Conservation (phyloP, 371 early-diverging fungal species). For the Basidiobolus meristosporus region DNA sequence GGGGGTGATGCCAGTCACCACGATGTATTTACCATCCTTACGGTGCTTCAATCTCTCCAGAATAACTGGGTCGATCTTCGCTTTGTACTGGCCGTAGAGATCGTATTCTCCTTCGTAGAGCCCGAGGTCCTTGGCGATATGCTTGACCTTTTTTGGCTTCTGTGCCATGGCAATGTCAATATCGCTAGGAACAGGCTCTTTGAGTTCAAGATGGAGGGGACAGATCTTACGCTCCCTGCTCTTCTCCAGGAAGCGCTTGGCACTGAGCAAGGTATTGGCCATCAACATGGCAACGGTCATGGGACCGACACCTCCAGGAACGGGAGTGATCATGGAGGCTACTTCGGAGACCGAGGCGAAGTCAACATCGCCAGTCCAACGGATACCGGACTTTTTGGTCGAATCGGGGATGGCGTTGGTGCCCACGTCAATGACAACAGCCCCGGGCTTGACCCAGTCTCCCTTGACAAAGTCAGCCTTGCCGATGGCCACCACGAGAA, state of each 20-base stretch:
- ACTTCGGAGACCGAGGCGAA: slow-evolving; percentile 38
- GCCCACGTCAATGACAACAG: slow-evolving; percentile 87
- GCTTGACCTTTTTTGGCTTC: slow-evolving; percentile 60
- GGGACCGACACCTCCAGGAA: slow-evolving; percentile 93
- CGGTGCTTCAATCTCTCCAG: slow-evolving; percentile 59
- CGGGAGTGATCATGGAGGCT: slow-evolving; percentile 75
- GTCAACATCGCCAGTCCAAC: slow-evolving; percentile 89
- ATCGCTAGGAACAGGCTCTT: slow-evolving; percentile 47
- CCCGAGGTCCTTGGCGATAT: slow-evolving; percentile 71
- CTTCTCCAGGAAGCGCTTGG: slow-evolving; percentile 45
- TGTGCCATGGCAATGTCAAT: slow-evolving; percentile 83
- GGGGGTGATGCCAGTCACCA: slow-evolving; percentile 94
- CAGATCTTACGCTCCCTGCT: slow-evolving; percentile 23
- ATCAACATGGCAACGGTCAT: slow-evolving; percentile 95
- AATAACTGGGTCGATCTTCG: slow-evolving; percentile 70
- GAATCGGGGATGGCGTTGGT: slow-evolving; percentile 70
- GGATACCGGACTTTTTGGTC: slow-evolving; percentile 66
- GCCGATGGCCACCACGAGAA: slow-evolving; percentile 79
- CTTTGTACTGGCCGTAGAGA: slow-evolving; percentile 72
- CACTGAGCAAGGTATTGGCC: slow-evolving; percentile 59
- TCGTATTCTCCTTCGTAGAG: slow-evolving; percentile 55
- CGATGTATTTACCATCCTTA: slow-evolving; percentile 77
- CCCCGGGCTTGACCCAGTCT: slow-evolving; percentile 79
- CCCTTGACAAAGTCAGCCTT: slow-evolving; percentile 58
- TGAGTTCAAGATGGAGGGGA: slow-evolving; percentile 38